phyloP scores from a whole-genome alignment of 441 rosid genomes.

The Gossypium gossypioides region DNA sequence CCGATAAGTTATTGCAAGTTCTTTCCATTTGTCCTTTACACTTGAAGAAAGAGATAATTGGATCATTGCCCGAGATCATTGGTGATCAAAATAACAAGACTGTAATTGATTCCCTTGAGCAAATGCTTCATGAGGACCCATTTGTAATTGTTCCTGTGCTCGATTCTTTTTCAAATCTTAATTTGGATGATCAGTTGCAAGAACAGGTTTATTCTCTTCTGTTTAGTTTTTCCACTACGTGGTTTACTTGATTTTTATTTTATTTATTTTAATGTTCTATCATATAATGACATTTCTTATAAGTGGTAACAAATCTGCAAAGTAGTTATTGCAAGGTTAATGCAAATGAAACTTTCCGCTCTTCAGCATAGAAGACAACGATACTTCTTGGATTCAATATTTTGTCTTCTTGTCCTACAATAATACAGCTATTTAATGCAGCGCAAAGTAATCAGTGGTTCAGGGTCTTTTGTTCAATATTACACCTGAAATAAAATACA shows the following conservation, averaged over 20 bases:
- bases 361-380: neutral
- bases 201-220: slow-evolving; percentile 46
- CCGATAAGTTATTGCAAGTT: slow-evolving; percentile 62
- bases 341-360: neutral
- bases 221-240: neutral
- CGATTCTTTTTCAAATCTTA: slow-evolving; percentile 66
- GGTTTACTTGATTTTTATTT: neutral
- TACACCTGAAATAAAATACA: neutral
- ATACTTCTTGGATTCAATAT: neutral
- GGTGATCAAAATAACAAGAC: slow-evolving; percentile 48
- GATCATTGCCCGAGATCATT: slow-evolving; percentile 80
- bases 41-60: slow-evolving; percentile 72
- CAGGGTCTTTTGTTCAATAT: neutral
- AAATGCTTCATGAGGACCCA: slow-evolving; percentile 73
- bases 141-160: slow-evolving; percentile 57
- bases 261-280: slow-evolving; percentile 4
- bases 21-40: slow-evolving; percentile 53
- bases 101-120: slow-evolving; percentile 58
- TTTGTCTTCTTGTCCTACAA: slow-evolving; percentile 6
- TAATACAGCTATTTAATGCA: neutral
- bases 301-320: neutral
- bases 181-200: slow-evolving; percentile 57
- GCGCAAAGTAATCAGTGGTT: neutral
- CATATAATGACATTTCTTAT: neutral
- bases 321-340: neutral